phyloP scores from a whole-genome alignment of 495 filamentous ascomycete species.

The Tetracladium setigerum region DNA sequence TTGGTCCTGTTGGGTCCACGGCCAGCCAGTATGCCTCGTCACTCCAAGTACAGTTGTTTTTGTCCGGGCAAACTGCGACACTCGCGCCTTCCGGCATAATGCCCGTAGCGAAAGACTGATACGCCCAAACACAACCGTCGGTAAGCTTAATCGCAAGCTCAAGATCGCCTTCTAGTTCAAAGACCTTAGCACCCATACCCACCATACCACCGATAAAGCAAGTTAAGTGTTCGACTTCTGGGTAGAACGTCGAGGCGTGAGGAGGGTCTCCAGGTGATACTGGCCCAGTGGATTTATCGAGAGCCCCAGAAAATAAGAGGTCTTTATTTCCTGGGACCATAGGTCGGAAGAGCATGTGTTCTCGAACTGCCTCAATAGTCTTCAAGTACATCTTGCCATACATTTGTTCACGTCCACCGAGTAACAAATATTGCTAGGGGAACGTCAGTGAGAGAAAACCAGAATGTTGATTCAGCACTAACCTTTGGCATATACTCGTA shows the following conservation, averaged over 20 bases:
- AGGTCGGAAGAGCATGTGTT: slow-evolving; percentile 75
- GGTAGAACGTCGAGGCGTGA: slow-evolving; percentile 33
- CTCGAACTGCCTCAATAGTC: slow-evolving; percentile 58
- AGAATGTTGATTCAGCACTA: slow-evolving; percentile 1
- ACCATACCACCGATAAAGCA: slow-evolving; percentile 96
- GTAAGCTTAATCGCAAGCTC: slow-evolving; percentile 76
- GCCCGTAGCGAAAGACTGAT: slow-evolving; percentile 69
- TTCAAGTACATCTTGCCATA: slow-evolving; percentile 78
- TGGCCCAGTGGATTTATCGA: slow-evolving; percentile 4
- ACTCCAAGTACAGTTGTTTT: slow-evolving; percentile 66
- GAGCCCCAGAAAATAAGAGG: slow-evolving; percentile 63
- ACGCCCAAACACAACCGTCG: slow-evolving; percentile 93
- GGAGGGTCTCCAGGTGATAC: slow-evolving; percentile 30
- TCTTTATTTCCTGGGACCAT: slow-evolving; percentile 71
- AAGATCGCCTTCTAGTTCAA: slow-evolving; percentile 68
- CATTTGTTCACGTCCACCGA: slow-evolving; percentile 75
- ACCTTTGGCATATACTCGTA: slow-evolving; percentile 95
- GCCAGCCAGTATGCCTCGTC: slow-evolving; percentile 53
- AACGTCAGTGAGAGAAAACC: slow-evolving; percentile 4
- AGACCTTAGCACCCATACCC: slow-evolving; percentile 81
- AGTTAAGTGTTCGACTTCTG: slow-evolving; percentile 68
- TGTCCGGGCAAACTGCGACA: slow-evolving; percentile 59
- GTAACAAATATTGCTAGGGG: slow-evolving; percentile 50
- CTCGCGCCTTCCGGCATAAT: slow-evolving; percentile 82
- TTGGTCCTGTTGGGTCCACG: slow-evolving; percentile 40